Evolutionary conservation across 1,139 yeast species (phyloP).

Genomic region (Suhomyces guaymorum): DNA sequence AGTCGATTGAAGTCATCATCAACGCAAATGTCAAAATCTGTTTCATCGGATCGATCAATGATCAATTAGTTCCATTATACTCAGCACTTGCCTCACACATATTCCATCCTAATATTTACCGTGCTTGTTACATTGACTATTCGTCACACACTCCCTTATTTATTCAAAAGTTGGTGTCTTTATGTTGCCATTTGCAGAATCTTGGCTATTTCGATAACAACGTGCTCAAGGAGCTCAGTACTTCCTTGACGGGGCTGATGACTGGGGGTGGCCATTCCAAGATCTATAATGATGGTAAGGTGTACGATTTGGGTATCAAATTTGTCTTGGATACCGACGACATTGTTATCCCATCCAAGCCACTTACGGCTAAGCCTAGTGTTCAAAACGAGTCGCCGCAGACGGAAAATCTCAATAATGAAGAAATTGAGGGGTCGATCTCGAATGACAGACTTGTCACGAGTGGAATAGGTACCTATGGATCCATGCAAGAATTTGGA

Average conservation of each 20-base stretch:
- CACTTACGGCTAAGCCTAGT: background rate
- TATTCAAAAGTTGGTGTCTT: slow-evolving; percentile 45
- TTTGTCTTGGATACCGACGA: slow-evolving; percentile 77
- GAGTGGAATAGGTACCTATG: slow-evolving; percentile 26
- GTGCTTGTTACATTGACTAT: slow-evolving; percentile 88
- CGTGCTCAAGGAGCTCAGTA: slow-evolving; percentile 77
- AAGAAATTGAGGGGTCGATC: background rate
- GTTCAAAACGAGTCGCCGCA: background rate
- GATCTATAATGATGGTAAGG: slow-evolving; percentile 81
- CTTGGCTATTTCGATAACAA: slow-evolving; percentile 73
- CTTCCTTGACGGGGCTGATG: slow-evolving; percentile 81
- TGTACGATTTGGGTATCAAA: slow-evolving; percentile 76
- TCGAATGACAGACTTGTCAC: slow-evolving; percentile 18
- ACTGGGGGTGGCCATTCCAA: slow-evolving; percentile 96
- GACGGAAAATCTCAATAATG: background rate
- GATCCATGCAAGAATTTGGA: slow-evolving; percentile 11
- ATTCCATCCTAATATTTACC: slow-evolving; percentile 83
- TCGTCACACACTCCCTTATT: slow-evolving; percentile 48
- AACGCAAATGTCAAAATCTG: slow-evolving; percentile 73
- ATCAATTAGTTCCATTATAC: slow-evolving; percentile 88
- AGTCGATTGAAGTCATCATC: slow-evolving; percentile 64
- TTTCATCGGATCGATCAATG: slow-evolving; percentile 85
- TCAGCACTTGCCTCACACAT: slow-evolving; percentile 83
- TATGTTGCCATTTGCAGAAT: slow-evolving; percentile 56
- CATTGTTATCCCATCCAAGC: slow-evolving; percentile 37